Evolutionary conservation across 2,329 filamentous ascomycete genomes (phyloP).

Genomic region (Alternaria sp.): DNA sequence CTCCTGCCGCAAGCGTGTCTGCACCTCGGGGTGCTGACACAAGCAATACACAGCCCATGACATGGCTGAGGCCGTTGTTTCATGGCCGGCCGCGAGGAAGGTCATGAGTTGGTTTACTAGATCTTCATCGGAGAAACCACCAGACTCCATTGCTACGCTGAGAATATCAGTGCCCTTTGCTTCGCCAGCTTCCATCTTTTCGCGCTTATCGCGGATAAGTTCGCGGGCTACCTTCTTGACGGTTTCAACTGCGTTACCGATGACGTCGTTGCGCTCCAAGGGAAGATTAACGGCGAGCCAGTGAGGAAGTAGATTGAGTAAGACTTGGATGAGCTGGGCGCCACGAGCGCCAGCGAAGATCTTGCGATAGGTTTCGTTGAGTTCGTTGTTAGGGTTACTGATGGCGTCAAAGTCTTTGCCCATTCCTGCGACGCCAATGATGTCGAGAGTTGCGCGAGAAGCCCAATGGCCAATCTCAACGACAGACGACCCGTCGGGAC

Average conservation of each 20-base stretch:
- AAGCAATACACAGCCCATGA: slow-evolving; percentile 64
- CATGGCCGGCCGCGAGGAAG: slow-evolving; percentile 76
- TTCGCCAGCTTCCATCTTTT: slow-evolving; percentile 56
- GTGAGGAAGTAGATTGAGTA: slow-evolving; percentile 69
- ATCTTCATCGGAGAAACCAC: slow-evolving; percentile 77
- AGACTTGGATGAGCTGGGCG: slow-evolving; percentile 64
- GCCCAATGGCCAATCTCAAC: slow-evolving; percentile 58
- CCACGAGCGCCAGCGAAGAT: slow-evolving; percentile 60
- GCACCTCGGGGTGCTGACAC: slow-evolving; percentile 59
- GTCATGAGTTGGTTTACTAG: slow-evolving; percentile 92
- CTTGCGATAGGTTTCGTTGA: slow-evolving; percentile 61
- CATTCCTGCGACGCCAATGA: slow-evolving; percentile 66
- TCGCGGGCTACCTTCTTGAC: slow-evolving; percentile 69
- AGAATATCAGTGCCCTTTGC: slow-evolving; percentile 74
- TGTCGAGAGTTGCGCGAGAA: slow-evolving; percentile 64
- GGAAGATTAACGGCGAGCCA: slow-evolving; percentile 72
- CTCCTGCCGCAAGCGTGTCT: slow-evolving; percentile 60
- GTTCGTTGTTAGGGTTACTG: slow-evolving; percentile 59
- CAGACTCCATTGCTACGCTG: slow-evolving; percentile 78
- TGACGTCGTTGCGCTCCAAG: slow-evolving; percentile 68
- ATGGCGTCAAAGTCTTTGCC: slow-evolving; percentile 65
- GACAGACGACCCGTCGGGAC: slow-evolving; percentile 39
- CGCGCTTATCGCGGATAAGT: slow-evolving; percentile 76
- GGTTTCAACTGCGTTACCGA: slow-evolving; percentile 45
- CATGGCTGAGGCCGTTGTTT: slow-evolving; percentile 64